Evolutionary conservation across 352 stramenopile species (phyloP), one percentile per base, ranked within the genome.

Genomic region (Globisporangium apiculatum): DNA sequence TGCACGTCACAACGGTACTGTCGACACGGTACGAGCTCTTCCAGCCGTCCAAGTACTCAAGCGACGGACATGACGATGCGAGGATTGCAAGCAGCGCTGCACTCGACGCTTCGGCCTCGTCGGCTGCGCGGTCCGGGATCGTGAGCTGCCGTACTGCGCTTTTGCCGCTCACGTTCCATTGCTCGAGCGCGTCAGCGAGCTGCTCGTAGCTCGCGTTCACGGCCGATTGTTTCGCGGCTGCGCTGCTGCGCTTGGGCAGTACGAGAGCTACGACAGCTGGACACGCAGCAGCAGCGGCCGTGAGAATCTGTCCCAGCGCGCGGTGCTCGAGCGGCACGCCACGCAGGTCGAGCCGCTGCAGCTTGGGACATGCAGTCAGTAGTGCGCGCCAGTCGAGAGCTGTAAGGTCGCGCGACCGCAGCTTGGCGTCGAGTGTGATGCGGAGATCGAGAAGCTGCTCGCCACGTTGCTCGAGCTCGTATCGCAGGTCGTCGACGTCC

Each of bases 31-130:
- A 60, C 1, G 35, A 57, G 8, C n/a, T 24, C 15, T 70, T 67
- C 62, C 62, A 73, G n/a, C 66, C 66, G 35, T 73, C 66, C 4
- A 70, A 31, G 45, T 61, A 69, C 59, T 67, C 62, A 18, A 73
- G 24, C 7, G 48, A 6, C 1, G 62, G 62, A 37, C 66, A 73
- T 6, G 49, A 65, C 12, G 31, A n/a, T 0, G 55, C 48, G 9
- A 73, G 31, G 0, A 47, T 48, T 12, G 40, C 7, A 6, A 73
- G 18, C 14, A 68, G 38, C 40, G 58, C 48, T n/a, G 64, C 47
- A 1, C 49, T 58, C 6, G 49, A 55, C 5, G 51, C 24, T 0
- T 43, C 37, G 3, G 36, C 45, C 7, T 65, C 61, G 15, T 53
- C 49, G 7, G 55, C 52, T 10, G 53, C 55, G 9, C 68, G 65